Evolutionary conservation across 805 yeast genomes (phyloP).

Genomic region (Metschnikowia hibisci): DNA sequence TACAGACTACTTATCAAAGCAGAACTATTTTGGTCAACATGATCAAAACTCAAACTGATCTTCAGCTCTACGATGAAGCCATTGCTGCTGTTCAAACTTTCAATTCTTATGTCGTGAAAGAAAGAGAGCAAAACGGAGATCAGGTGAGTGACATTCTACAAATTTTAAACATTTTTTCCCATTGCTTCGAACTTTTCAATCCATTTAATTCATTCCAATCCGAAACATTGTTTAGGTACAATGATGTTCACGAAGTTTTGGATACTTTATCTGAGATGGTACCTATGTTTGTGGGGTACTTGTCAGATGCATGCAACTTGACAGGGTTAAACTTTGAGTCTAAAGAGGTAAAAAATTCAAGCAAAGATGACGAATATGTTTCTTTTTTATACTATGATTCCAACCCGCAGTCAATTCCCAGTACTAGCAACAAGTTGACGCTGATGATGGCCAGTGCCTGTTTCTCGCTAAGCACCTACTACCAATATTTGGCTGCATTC

Average conservation of each 20-base stretch:
- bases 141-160: constrained; percentile 29
- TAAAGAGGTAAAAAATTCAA: constrained; percentile 7
- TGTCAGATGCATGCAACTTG: constrained; percentile 20
- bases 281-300: constrained; percentile 22
- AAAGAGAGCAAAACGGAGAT: constrained; percentile 30
- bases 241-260: constrained; percentile 21
- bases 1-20: constrained; percentile 36
- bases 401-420: constrained; percentile 29
- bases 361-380: constrained; percentile 17
- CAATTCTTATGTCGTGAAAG: constrained; percentile 30
- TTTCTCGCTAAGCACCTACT: constrained; percentile 33
- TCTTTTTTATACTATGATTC: constrained; percentile 35
- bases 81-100: constrained; percentile 40
- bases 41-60: constrained; percentile 29
- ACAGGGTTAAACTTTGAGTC: constrained; percentile 31
- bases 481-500: constrained; percentile 26
- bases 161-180: constrained; percentile 31
- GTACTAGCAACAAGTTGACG: not conserved
- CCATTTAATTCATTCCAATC: constrained; percentile 29
- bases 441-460: constrained; percentile 33
- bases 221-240: constrained; percentile 25
- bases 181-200: constrained; percentile 33
- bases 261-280: constrained; percentile 18
- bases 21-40: constrained; percentile 30
- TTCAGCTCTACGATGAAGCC: constrained; percentile 41